phyloP scores from a whole-genome alignment of 163 green algal species.

The Volvox carteri region DNA sequence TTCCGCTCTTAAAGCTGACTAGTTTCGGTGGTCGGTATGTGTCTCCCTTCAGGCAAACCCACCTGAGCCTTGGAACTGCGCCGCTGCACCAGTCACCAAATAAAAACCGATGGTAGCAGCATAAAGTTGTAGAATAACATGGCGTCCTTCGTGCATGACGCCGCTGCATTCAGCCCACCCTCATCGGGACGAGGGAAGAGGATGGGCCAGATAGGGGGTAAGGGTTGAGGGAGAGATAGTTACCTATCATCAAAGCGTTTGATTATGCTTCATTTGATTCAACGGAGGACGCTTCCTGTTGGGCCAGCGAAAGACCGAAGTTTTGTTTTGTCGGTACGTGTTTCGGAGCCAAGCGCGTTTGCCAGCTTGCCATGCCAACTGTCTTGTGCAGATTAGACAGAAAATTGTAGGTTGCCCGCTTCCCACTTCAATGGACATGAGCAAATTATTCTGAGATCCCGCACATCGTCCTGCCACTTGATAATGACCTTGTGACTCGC shows the following conservation, averaged over 20 bases:
- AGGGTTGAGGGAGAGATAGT: too few relatives aligned
- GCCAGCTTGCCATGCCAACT: background rate
- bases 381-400: background rate
- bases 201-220: background rate
- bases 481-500: too few relatives aligned
- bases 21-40: background rate
- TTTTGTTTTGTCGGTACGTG: too few relatives aligned
- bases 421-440: too few relatives aligned
- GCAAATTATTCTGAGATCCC: too few relatives aligned
- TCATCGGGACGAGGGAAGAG: too few relatives aligned
- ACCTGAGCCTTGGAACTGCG: constrained; percentile 29
- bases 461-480: too few relatives aligned
- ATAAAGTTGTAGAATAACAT: background rate
- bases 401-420: too few relatives aligned
- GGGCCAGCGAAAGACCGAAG: too few relatives aligned
- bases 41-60: background rate
- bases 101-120: background rate
- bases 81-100: background rate
- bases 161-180: background rate
- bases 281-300: too few relatives aligned
- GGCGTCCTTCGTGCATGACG: constrained; percentile 2
- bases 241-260: too few relatives aligned
- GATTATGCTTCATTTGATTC: too few relatives aligned
- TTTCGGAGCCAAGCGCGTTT: background rate
- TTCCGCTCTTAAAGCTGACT: background rate